Evolutionary conservation across 1,284 basidiomycete genomes (phyloP), one percentile per base, ranked within the genome.

Genomic region (Pisolithus thermaeus): DNA sequence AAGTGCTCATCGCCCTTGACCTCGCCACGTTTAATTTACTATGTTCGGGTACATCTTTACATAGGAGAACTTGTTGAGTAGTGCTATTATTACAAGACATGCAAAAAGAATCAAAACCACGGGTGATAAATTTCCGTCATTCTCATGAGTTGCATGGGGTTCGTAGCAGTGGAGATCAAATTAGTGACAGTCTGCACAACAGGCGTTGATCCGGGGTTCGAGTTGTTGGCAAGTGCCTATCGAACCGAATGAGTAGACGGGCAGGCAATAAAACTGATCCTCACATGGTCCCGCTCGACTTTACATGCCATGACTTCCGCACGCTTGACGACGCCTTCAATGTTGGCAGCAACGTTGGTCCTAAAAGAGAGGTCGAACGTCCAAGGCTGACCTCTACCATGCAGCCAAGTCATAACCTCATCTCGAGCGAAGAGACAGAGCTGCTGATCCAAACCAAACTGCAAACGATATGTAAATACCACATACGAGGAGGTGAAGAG

Each of bases 391-490:
- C 72, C 70, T 43, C 78, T 76, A 50, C 74, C 72, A 28, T 72
- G 73, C 53, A 85, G 59, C 87, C 88, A 92, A 14, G 80, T 78
- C 59, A 84, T 80, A 47, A 97, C 87, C 70, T 99, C 97, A 66
- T 99, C 97, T 28, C 94, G 82, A 23, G 92, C 84, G 67, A 97
- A 97, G 49, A 97, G 75, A 57, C 88, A 90, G 14, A 97, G 77
- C 53, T 92, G 89, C 61, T 92, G 87, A 58, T 96, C 92, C 51
- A 97, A 73, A 53, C 94, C 88, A 65, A 83, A 89, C 92, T 95
- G 44, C 23, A 27, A 46, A 8, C 2, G 30, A 40, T 27, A 35
- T 8, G 53, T 58, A 35, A 58, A 8, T 47, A 5, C n/a, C n/a
- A 36, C 45, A 14, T 14, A 7, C 18, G 7, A n/a, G 20, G 3